phyloP scores from a whole-genome alignment of 352 stramenopile genomes.

The Hyaloperonospora brassicae region DNA sequence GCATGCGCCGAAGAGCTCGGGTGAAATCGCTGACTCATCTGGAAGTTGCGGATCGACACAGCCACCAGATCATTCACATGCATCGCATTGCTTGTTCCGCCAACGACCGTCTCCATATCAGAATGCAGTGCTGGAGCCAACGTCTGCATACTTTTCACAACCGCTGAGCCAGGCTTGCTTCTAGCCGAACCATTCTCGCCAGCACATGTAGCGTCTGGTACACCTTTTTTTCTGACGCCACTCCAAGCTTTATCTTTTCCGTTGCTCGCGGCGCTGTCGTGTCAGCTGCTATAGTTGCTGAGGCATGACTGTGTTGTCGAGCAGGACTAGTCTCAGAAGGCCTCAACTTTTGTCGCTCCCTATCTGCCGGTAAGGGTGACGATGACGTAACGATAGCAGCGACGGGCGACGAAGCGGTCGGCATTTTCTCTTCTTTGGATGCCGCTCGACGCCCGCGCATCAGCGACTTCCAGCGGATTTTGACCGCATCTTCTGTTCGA shows the following conservation, averaged over 20 bases:
- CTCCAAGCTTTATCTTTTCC: slow-evolving; percentile 21
- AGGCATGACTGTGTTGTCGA: slow-evolving; percentile 29
- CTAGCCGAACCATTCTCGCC: slow-evolving; percentile 3
- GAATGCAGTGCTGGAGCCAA: slow-evolving; percentile 18
- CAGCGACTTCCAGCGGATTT: slow-evolving; percentile 90
- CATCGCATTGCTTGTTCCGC: slow-evolving; percentile 26
- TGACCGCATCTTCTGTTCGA: slow-evolving; percentile 88
- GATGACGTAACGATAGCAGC: slow-evolving; percentile 10
- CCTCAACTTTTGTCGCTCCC: slow-evolving; percentile 32
- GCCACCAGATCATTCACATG: slow-evolving; percentile 60
- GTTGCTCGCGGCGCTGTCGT: slow-evolving; percentile 2
- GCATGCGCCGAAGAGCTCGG: slow-evolving; percentile 19
- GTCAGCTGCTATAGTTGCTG: slow-evolving; percentile 12
- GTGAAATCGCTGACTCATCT: slow-evolving; percentile 56
- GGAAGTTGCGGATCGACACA: slow-evolving; percentile 67
- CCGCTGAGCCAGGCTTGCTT: slow-evolving; percentile 17
- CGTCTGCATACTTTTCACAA: slow-evolving; percentile 22
- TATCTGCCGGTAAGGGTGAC: slow-evolving; percentile 10
- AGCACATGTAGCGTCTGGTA: slow-evolving; percentile 5
- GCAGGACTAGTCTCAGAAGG: slow-evolving; percentile 30
- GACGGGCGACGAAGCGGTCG: slow-evolving; percentile 11
- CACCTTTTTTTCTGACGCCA: slow-evolving; percentile 15
- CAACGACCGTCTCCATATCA: slow-evolving; percentile 18
- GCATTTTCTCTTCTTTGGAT: slow-evolving; percentile 57
- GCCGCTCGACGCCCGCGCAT: slow-evolving; percentile 69